These are phyloP conservation scores for Sclerotinia borealis DNA, from an alignment of 2,329 filamentous ascomycete genomes.

Conservation along the genomic window DNA sequence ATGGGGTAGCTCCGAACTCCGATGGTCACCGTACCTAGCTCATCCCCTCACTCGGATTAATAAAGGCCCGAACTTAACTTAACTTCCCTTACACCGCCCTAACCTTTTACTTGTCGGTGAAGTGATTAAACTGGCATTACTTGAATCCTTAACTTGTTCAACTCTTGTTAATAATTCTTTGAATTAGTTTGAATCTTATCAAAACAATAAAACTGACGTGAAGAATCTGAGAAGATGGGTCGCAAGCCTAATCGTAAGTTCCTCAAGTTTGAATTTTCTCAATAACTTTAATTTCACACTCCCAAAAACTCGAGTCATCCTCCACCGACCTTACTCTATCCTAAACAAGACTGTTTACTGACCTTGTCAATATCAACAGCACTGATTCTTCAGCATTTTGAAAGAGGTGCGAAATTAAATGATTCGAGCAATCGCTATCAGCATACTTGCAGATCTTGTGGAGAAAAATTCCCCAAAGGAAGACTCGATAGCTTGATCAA, in stretches of 20 bases:
- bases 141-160: conserved; percentile 3
- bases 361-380: conserved; percentile 19
- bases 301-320: not conserved
- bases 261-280: not conserved
- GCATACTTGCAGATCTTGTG: conserved; percentile 83
- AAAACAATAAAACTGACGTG: not conserved
- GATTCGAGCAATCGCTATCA: conserved; percentile 90
- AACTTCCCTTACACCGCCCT: conserved; percentile 3
- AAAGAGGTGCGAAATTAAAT: conserved; percentile 76
- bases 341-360: conserved; percentile 10
- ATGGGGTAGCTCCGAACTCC: not conserved
- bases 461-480: conserved; percentile 85
- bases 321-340: not conserved
- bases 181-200: not conserved
- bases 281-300: not conserved
- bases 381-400: conserved; percentile 82
- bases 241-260: conserved; percentile 27
- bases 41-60: not conserved
- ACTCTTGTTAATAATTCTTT: conserved; percentile 6
- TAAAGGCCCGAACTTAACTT: not conserved
- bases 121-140: conserved; percentile 10
- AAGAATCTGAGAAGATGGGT: conserved; percentile 17
- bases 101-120: conserved; percentile 9
- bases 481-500: conserved; percentile 75
- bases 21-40: not conserved